These are phyloP conservation scores for Avena sativa DNA, from an alignment of 176 grass and related monocot genomes.

Conservation along the genomic window DNA sequence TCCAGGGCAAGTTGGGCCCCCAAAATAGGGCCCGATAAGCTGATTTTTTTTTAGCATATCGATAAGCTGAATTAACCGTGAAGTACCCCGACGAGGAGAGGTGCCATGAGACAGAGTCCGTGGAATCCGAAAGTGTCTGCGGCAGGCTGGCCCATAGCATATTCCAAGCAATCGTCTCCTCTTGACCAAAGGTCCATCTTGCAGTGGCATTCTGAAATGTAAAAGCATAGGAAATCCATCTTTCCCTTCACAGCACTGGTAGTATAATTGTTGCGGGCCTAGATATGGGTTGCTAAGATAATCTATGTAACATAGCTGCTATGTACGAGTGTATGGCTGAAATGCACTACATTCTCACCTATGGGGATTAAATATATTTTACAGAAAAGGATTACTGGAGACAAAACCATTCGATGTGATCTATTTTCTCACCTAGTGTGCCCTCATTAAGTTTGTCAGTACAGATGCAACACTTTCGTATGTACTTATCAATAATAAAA, in stretches of 20 bases:
- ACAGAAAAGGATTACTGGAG: not conserved
- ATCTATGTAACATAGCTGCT: not conserved
- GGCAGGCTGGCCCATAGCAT: no score
- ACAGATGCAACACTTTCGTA: not conserved
- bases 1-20: no score
- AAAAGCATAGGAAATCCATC: not conserved
- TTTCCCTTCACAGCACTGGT: not conserved
- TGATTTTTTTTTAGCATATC: no score
- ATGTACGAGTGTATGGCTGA: not conserved
- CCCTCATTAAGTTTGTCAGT: not conserved
- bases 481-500: constrained; percentile 29
- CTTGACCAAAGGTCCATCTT: no score
- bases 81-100: no score
- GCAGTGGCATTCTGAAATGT: not conserved
- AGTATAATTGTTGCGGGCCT: not conserved
- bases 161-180: no score
- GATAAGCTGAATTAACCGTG: no score
- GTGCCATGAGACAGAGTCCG: no score
- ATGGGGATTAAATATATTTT: not conserved
- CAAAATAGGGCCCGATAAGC: no score
- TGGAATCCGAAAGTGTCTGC: no score
- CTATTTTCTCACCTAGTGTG: constrained; percentile 20
- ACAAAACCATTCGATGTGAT: constrained; percentile 5
- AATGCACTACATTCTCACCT: not conserved
- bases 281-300: constrained; percentile 32